Percentiles rank a stretch among this genome's conserved stretches.
phyloP scores from a whole-genome alignment of 2,329 filamentous ascomycete genomes.

The Fusarium avenaceum region DNA sequence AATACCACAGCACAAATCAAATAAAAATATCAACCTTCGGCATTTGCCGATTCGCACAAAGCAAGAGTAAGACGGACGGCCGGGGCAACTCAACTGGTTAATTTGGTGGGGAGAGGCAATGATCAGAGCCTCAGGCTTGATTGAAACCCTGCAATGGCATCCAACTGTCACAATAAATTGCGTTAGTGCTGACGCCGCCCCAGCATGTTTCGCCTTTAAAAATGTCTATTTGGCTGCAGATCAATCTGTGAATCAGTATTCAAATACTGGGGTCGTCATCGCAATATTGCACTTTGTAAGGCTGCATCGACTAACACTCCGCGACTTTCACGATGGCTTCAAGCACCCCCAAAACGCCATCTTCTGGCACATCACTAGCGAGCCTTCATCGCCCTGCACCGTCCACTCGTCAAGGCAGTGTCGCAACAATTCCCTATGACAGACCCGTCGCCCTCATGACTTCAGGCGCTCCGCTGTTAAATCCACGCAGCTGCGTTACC shows the following conservation, averaged over 20 bases:
- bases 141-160: conserved; percentile 7
- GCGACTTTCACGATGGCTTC: conserved; percentile 27
- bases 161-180: neutral
- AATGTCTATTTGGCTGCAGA: neutral
- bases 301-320: neutral
- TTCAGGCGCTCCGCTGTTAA: conserved; percentile 53
- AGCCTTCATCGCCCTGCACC: conserved; percentile 15
- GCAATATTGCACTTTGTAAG: neutral
- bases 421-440: conserved; percentile 37
- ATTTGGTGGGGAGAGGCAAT: neutral
- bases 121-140: neutral
- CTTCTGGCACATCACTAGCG: conserved; percentile 26
- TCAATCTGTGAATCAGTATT: conserved; percentile 3
- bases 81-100: neutral
- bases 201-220: conserved; percentile 4
- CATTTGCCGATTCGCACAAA: neutral
- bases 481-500: conserved; percentile 63
- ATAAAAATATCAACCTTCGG: neutral
- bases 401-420: conserved; percentile 21
- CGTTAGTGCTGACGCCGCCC: conserved; percentile 27
- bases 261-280: neutral
- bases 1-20: neutral
- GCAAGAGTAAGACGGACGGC: neutral
- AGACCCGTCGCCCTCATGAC: conserved; percentile 41
- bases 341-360: conserved; percentile 21